A percentile compares a stretch with the other conserved stretches of the same genome.
These are phyloP conservation scores for Hyaloscypha bicolor DNA, from an alignment of 495 filamentous ascomycete species.

Conservation along the genomic window DNA sequence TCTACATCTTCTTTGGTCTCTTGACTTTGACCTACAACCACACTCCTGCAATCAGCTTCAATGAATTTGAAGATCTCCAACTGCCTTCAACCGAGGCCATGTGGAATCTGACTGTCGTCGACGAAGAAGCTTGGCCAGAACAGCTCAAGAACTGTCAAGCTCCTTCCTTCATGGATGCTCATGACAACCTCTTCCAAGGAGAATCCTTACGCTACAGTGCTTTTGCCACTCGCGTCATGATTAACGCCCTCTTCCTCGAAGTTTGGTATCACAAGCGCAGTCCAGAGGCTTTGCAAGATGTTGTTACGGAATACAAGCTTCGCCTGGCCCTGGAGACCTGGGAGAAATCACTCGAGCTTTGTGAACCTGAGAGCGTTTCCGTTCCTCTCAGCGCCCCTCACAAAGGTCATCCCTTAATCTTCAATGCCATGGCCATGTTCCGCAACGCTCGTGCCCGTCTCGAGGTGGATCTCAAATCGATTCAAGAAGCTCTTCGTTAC, in stretches of 20 bases:
- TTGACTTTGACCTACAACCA: slow-evolving; percentile 97
- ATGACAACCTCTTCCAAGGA: slow-evolving; percentile 92
- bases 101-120: slow-evolving; percentile 83
- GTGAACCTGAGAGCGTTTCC: slow-evolving; percentile 87
- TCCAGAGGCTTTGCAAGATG: slow-evolving; percentile 92
- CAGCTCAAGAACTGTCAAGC: slow-evolving; percentile 67
- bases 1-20: slow-evolving; percentile 97
- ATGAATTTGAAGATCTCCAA: slow-evolving; percentile 92
- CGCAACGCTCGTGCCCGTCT: slow-evolving; percentile 91
- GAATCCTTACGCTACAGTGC: slow-evolving; percentile 92
- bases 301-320: slow-evolving; percentile 98
- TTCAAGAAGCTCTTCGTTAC: slow-evolving; percentile 96
- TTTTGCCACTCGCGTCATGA: slow-evolving; percentile 96
- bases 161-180: slow-evolving; percentile 88
- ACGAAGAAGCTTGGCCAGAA: slow-evolving; percentile 84
- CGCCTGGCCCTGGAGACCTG: slow-evolving; percentile 94
- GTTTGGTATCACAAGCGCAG: slow-evolving; percentile 99
- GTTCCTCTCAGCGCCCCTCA: slow-evolving; percentile 93
- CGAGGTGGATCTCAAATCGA: slow-evolving; percentile 90
- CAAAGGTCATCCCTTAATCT: slow-evolving; percentile 96
- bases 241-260: slow-evolving; percentile 97
- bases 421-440: slow-evolving; percentile 98
- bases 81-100: slow-evolving; percentile 92
- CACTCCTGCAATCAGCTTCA: slow-evolving; percentile 95
- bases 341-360: slow-evolving; percentile 93